Evolutionary conservation across 2,329 filamentous ascomycete species (phyloP), one percentile per base, ranked within the genome.

Genomic region (Fusarium aywerte): DNA sequence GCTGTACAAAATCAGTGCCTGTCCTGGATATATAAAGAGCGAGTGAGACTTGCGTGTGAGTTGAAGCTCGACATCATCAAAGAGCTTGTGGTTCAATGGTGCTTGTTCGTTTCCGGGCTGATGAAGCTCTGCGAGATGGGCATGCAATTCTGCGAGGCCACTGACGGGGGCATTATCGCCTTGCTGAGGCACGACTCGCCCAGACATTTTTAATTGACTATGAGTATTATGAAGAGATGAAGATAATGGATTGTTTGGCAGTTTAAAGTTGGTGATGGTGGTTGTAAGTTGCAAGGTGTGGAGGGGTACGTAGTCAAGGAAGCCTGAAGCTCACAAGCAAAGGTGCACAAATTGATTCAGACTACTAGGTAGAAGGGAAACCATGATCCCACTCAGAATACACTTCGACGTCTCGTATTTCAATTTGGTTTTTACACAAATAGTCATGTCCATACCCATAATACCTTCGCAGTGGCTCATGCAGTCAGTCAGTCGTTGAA

Each of bases 31-130:
- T 47, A 21, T 16, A 3, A 7, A 21, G 9, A 10, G 3, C 11
- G 8, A 11, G 6, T 18, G 20, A 5, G 4, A n/a, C 25, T 60
- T 42, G 84, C 85, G 83, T 39, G 80, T 88, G 16, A 89, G 78
- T 71, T 89, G 86, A 5, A 89, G 81, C 69, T 86, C 83, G 42
- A 89, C 82, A 70, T 87, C 78, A 70, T 89, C 87, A 59, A 89
- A 84, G 3, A 89, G 78, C 67, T 83, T 83, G 12, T 77, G 76
- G 60, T 84, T 76, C 33, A 86, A 77, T 1, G 78, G 73, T 2
- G 80, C 74, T 1, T 77, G 76, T 18, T 82, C 77, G 61, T 83
- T 80, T 25, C 76, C 73, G 18, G 81, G 64, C n/a, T 58, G 43
- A 39, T 63, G 44, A 36, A 89, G 77, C 27, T 82, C 76, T 49